Base-by-base conservation (phyloP, 306 rosid species). In the Psophocarpus tetragonolobus region DNA sequence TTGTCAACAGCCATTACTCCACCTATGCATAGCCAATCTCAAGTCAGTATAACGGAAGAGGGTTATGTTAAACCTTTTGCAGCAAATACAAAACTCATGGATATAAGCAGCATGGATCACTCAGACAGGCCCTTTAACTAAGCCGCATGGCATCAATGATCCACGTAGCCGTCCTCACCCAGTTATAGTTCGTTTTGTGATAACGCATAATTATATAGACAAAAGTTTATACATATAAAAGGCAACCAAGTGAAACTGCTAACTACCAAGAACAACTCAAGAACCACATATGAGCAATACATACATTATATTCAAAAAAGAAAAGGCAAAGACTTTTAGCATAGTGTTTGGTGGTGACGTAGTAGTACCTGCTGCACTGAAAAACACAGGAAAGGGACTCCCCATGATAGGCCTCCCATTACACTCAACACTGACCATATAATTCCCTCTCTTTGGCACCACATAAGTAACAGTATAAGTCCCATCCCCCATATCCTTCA, bases 371-470 rank as follows among this genome's bases (percentile, higher is more conserved):
- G 95, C 99, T 86, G 95, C 94, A 91, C 98, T 96, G 81, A 96
- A 96, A 86, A 96, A 96, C 79, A 96, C 99, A 1, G 99, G 99
- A 81, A 96, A 96, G 0, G 98, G 98, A 62, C 98, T 96, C 48
- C 99, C 99, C 97, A 91, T 86, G 83, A 96, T 92, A 36, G 97
- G 89, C 78, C 82, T 96, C 77, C 97, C 98, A 82, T 88, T 96
- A 57, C 97, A 92, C 64, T 96, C 99, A 75, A 92, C 84, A 71
- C 67, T 84, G 56, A 96, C 97, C 99, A 96, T 96, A 74, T 96
- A 96, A 85, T 91, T 96, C 88, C 99, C 98, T 81, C 98, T 85
- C 79, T 92, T 96, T 0, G 97, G 98, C 78, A 92, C 99, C 71
- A 92, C 98, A 83, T 96, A 96, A 38, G 97, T 90, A 27, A 96